These are phyloP conservation scores for Cryptosporidium muris DNA, from an alignment of 169 alveolate species.

Conservation along the genomic window DNA sequence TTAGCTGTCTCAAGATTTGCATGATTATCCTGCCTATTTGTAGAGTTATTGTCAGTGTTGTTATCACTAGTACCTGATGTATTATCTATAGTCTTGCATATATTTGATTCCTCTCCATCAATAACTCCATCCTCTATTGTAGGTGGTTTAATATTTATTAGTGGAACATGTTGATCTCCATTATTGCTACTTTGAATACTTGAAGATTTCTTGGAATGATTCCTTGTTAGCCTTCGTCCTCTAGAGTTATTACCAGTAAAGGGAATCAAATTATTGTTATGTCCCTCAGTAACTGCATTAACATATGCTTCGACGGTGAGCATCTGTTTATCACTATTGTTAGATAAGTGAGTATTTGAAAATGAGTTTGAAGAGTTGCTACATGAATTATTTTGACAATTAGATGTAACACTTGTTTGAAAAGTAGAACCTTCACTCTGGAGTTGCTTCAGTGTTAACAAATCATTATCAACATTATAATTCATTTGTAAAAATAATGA, in stretches of 20 bases:
- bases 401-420: slow-evolving; percentile 14
- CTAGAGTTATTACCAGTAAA: slow-evolving; percentile 23
- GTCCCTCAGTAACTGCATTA: slow-evolving; percentile 57
- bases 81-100: slow-evolving; percentile 14
- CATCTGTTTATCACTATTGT: slow-evolving; percentile 34
- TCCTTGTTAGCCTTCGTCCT: slow-evolving; percentile 69
- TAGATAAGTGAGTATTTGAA: neutral
- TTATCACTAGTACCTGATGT: slow-evolving; percentile 3
- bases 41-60: slow-evolving; percentile 7
- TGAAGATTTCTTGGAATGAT: slow-evolving; percentile 38
- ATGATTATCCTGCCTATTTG: slow-evolving; percentile 1
- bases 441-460: slow-evolving; percentile 27
- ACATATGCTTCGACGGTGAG: slow-evolving; percentile 65
- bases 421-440: slow-evolving; percentile 58
- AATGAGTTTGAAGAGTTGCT: neutral
- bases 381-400: slow-evolving; percentile 3
- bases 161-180: neutral
- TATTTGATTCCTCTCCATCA: slow-evolving; percentile 47
- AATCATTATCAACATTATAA: slow-evolving; percentile 25
- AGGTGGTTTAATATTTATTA: slow-evolving; percentile 16
- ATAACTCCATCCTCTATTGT: slow-evolving; percentile 1
- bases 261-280: slow-evolving; percentile 8
- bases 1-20: slow-evolving; percentile 16
- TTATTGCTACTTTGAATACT: neutral
- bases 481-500: slow-evolving; percentile 38